Percentiles rank a stretch among this genome's conserved stretches.
Conservation (phyloP, 2,329 filamentous ascomycete species). For the Pestalotiopsis fici region DNA sequence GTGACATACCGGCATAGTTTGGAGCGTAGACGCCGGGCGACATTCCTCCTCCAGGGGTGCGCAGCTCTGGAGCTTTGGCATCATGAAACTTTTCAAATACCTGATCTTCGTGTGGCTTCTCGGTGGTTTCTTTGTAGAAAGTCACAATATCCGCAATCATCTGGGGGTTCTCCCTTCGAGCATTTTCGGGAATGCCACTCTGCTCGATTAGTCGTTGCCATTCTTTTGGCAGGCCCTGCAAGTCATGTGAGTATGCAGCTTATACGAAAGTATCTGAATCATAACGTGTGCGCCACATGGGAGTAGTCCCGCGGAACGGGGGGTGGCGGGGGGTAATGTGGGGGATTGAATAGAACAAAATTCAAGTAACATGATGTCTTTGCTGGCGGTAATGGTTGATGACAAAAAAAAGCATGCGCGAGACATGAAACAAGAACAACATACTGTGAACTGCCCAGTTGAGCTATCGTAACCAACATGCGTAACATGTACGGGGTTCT, state of each 20-base stretch:
- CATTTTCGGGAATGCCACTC: constrained; percentile 93
- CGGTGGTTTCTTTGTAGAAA: constrained; percentile 95
- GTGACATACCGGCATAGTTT: constrained; percentile 59
- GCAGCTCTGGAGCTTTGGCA: constrained; percentile 62
- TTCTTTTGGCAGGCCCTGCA: constrained; percentile 89
- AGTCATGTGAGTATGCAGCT: constrained; percentile 11
- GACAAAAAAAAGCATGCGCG: background rate
- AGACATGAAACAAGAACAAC: constrained; percentile 16
- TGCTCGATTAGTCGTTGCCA: constrained; percentile 96
- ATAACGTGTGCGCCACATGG: background rate
- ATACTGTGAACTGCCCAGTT: constrained; percentile 93
- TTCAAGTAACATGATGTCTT: background rate
- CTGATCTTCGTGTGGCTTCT: constrained; percentile 77
- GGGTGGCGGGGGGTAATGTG: constrained; percentile 15
- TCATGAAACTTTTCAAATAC: constrained; percentile 97
- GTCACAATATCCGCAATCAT: constrained; percentile 94
- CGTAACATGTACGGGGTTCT: constrained; percentile 96
- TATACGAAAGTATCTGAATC: background rate
- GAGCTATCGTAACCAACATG: constrained; percentile 97
- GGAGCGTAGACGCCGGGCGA: constrained; percentile 56
- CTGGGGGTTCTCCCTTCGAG: constrained; percentile 93
- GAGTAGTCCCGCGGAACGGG: background rate
- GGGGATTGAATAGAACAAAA: constrained; percentile 12
- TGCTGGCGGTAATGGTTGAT: background rate
- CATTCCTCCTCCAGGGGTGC: constrained; percentile 45